phyloP scores from a whole-genome alignment of 176 grass and related monocot species.

The Triticum dicoccoides region DNA sequence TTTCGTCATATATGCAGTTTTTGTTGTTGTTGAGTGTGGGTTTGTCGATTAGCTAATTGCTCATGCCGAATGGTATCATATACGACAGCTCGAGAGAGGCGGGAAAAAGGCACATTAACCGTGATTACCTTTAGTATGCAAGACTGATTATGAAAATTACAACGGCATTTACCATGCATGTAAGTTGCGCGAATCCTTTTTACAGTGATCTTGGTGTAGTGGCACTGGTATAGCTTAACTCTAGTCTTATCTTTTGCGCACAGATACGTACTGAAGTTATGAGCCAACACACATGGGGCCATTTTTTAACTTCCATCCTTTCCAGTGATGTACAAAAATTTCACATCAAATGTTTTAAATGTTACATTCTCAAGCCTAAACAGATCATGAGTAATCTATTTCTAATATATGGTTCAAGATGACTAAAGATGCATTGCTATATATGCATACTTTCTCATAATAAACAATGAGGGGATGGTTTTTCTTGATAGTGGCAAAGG shows the following conservation, averaged over 20 bases:
- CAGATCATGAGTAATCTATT: not conserved
- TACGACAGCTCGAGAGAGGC: not conserved
- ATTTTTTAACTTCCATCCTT: too few species aligned
- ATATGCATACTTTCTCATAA: not conserved
- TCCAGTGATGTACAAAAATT: not conserved
- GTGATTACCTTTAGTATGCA: not conserved
- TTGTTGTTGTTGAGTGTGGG: too few species aligned
- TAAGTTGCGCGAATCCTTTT: too few species aligned
- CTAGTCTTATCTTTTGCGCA: not conserved
- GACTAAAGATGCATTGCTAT: not conserved
- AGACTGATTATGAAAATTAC: too few species aligned
- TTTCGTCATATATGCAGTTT: too few species aligned
- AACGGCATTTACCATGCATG: too few species aligned
- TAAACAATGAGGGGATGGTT: not conserved
- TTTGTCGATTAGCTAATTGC: too few species aligned
- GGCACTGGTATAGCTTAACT: not conserved
- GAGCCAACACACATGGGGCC: not conserved
- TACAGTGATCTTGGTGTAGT: not conserved
- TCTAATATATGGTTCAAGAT: not conserved
- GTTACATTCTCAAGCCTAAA: too few species aligned
- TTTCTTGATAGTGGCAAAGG: not conserved
- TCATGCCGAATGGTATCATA: too few species aligned
- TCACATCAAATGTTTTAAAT: too few species aligned
- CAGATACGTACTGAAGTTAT: too few species aligned
- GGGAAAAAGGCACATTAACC: not conserved